Percentiles rank a stretch among this genome's conserved stretches.
phyloP scores from a whole-genome alignment of 2,329 filamentous ascomycete genomes.

The Aspergillus alliaceus region DNA sequence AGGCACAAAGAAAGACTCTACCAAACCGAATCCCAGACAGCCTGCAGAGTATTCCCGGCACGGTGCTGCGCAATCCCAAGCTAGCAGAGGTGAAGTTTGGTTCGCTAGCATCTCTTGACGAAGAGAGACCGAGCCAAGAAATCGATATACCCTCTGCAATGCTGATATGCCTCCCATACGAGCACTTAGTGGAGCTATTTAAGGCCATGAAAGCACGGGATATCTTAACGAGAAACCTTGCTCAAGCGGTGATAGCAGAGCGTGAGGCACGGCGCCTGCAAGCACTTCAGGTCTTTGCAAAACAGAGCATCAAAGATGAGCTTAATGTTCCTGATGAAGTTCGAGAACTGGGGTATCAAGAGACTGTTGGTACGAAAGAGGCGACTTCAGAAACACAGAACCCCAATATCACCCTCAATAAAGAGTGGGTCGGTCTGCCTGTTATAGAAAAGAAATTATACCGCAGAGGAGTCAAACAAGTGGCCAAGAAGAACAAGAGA shows the following conservation, averaged over 20 bases:
- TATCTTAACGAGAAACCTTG: slow-evolving; percentile 16
- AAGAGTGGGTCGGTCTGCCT: slow-evolving; percentile 19
- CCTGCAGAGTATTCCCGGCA: slow-evolving; percentile 14
- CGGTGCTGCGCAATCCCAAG: slow-evolving; percentile 12
- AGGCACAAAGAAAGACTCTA: slow-evolving; percentile 22
- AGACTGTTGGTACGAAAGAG: slow-evolving; percentile 14
- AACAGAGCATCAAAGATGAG: not conserved
- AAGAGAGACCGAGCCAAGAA: slow-evolving; percentile 14
- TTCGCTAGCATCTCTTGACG: slow-evolving; percentile 12
- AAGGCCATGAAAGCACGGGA: slow-evolving; percentile 15
- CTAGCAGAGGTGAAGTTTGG: slow-evolving; percentile 16
- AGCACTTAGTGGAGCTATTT: slow-evolving; percentile 21
- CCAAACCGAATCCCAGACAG: slow-evolving; percentile 26
- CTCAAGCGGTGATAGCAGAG: slow-evolving; percentile 24
- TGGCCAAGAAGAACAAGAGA: not conserved
- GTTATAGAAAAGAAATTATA: not conserved
- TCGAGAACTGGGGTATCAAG: slow-evolving; percentile 22
- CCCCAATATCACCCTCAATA: slow-evolving; percentile 3
- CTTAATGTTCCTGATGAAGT: slow-evolving; percentile 1
- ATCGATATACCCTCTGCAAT: slow-evolving; percentile 25
- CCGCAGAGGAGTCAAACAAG: not conserved
- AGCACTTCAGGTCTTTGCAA: slow-evolving; percentile 17
- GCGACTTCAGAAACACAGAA: not conserved
- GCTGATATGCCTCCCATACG: slow-evolving; percentile 29
- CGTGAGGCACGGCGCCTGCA: slow-evolving; percentile 30